These are phyloP conservation scores for Globisporangium carolinianum DNA, from an alignment of 352 stramenopile genomes.

Conservation along the genomic window DNA sequence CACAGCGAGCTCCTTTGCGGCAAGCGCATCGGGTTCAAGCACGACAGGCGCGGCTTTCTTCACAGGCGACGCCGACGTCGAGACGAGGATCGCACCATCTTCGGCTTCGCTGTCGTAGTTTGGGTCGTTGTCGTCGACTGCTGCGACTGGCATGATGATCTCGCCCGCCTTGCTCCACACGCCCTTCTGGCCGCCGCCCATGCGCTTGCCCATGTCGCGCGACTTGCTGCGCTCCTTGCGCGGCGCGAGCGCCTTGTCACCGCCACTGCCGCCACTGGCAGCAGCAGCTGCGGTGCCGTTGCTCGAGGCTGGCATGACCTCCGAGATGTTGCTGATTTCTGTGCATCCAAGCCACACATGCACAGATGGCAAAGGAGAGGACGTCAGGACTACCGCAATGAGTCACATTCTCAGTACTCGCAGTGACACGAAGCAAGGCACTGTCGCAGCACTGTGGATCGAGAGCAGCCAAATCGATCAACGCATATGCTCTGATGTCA, in stretches of 20 bases:
- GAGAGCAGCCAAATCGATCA: too few relatives aligned
- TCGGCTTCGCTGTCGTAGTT: slow-evolving; percentile 92
- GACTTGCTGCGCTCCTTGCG: slow-evolving; percentile 84
- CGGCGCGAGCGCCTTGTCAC: slow-evolving; percentile 46
- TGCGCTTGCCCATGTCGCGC: slow-evolving; percentile 78
- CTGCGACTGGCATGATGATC: slow-evolving; percentile 47
- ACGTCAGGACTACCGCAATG: too few relatives aligned
- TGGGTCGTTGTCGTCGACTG: slow-evolving; percentile 88
- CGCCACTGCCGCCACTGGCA: slow-evolving; percentile 15
- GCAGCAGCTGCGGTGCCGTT: slow-evolving; percentile 9
- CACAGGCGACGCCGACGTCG: slow-evolving; percentile 33
- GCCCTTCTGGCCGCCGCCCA: slow-evolving; percentile 82
- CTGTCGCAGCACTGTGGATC: too few relatives aligned
- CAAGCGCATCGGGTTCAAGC: slow-evolving; percentile 57
- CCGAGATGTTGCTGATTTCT: slow-evolving; percentile 13
- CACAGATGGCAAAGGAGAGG: too few relatives aligned
- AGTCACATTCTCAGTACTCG: too few relatives aligned
- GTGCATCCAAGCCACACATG: not conserved
- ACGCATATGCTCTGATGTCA: too few relatives aligned
- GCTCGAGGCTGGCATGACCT: not conserved
- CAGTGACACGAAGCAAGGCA: too few relatives aligned
- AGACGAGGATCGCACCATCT: slow-evolving; percentile 85
- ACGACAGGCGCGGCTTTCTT: slow-evolving; percentile 34
- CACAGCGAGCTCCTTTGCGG: slow-evolving; percentile 69
- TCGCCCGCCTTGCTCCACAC: slow-evolving; percentile 76